Evolutionary conservation across 2,329 filamentous ascomycete species (phyloP), one percentile per base, ranked within the genome.

Genomic region (Aspergillus neoniger): DNA sequence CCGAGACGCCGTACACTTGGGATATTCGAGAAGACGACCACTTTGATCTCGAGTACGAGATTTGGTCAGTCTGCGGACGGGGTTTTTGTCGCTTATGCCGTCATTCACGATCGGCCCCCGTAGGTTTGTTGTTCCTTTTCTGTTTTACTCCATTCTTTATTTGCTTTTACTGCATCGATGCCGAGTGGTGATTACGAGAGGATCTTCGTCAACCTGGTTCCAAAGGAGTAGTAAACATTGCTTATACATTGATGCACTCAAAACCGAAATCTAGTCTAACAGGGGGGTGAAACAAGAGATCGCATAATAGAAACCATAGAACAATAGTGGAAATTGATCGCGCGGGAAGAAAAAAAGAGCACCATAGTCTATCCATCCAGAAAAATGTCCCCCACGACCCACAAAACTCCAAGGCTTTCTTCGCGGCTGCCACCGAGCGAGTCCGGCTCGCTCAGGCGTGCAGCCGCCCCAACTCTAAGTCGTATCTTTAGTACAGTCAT

Each of bases 331-430:
- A 49, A 30, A 49, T 14, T 14, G 23, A 17, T 25, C 23, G 25
- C 47, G 25, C 47, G 47, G 25, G 25, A 28, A 8, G 25, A 19
- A 50, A 14, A 14, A 50, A 32, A 50, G 8, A 50, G 15, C 25
- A 44, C 10, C 14, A n/a, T 19, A 23, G 19, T 44, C 41, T 44
- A 44, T 23, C n/a, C 19, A 21, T 44, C 25, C 30, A 54, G 28
- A 39, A 30, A 44, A 43, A 25, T 21, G 25, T 52, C 43, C 57
- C 57, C 57, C 49, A 55, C 58, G 53, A 39, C 38, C 58, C 54
- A 62, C 53, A 32, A 49, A 56, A 56, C 53, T 55, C 43, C 54
- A 62, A 62, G 60, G 60, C 60, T 39, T 52, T 57, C 58, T 47
- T 43, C 58, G 50, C 53, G 58, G 54, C 60, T 59, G 60, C 53